Evolutionary conservation across 1,139 yeast species (phyloP), one percentile per base, ranked within the genome.

Genomic region (Candida sojae): DNA sequence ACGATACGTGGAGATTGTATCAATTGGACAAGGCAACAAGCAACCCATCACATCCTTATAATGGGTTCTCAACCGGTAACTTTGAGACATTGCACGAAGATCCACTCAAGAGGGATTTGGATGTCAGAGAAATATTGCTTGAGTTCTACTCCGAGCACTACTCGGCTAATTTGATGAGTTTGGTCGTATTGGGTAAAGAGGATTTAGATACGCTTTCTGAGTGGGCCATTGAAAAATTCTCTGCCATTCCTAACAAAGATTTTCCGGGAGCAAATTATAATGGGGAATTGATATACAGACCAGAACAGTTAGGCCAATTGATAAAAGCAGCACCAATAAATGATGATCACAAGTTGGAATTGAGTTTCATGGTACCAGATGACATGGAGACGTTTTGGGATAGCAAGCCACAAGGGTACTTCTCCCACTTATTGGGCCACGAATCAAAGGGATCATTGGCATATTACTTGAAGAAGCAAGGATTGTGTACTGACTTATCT

Each of bases 371-470:
- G 51, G 79, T 88, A 11, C 97, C 97, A 1, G 92, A 88, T 59
- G 86, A 84, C 57, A 75, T 78, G 49, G 82, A 79, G 32, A 67
- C 70, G 12, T 67, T 77, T 47, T 88, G 93, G 88, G 79, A 79
- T 44, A 75, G 80, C 28, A 83, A 82, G 56, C 96, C 97, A 0
- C 76, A 80, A 10, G 80, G 78, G 46, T 88, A 90, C 64, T 79
- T 74, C 56, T 81, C 93, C 26, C 97, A 92, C 64, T 73, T 93
- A 49, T 69, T 93, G 48, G 98, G 99, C 32, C 98, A 93, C 64
- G 98, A 93, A 69, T 89, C 80, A 47, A 76, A 83, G 46, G 98
- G 98, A 1, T 89, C 97, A 1, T 67, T 93, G 13, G 73, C 89
- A 35, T 79, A 84, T 47, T 78, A 75, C 55, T 77, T 92, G 54